Evolutionary conservation across 257 asterid species (phyloP), one percentile per base, ranked within the genome.

Genomic region (Solanum clarkiae): DNA sequence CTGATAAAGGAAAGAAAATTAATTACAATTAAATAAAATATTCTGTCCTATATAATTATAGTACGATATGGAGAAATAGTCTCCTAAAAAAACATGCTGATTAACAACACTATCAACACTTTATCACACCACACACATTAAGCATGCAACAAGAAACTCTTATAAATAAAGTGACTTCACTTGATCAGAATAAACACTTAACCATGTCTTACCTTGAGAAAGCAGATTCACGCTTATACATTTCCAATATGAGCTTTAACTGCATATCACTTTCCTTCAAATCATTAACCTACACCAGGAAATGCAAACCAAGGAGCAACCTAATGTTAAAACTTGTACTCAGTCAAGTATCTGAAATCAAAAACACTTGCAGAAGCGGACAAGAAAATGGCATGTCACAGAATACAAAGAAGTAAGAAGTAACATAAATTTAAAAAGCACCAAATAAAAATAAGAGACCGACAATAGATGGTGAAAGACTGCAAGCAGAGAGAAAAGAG

Each of bases 221-320:
- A 80, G 88, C 80, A 36, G 94, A 91, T 88, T 95, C 97, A 65
- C 86, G 92, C 69, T 84, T 91, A 85, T 90, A 92, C 98, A 92
- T 93, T 75, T 91, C 97, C 90, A 91, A 86, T 87, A 95, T 87
- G 84, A 93, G 97, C 89, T 91, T 92, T 90, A 95, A 86, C 84
- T 94, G 97, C 71, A 55, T 70, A 80, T 92, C 94, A 82, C 91
- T 88, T 85, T 72, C 86, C 89, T 94, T 92, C 88, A 97, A 91
- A 87, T 94, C 95, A 86, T 88, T 90, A 81, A 94, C 92, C 99
- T 97, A 94, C 84, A 80, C 88, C 89, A 84, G 86, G 63, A 87
- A 87, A 88, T 72, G 77, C 82, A 69, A 83, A 56, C 55, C 59
- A 83, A 68, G 9, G 81, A 83, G 49, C 51, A 83, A 51, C 32